Evolutionary conservation across 495 filamentous ascomycete species (phyloP).

Genomic region (Oleoguttula mirabilis): DNA sequence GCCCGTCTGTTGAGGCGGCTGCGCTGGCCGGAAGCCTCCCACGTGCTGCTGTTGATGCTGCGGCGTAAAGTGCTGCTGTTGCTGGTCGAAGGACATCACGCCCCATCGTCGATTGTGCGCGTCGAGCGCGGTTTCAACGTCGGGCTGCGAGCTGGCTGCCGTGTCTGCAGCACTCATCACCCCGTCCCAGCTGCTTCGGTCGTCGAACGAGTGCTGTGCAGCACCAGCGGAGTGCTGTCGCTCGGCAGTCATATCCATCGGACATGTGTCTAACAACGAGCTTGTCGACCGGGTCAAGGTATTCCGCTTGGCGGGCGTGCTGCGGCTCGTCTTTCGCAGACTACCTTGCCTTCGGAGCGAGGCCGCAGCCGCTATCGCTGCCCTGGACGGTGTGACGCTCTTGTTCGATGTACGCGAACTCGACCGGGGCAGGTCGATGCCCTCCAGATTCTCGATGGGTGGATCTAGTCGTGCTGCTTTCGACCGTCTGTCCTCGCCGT

Average conservation of each 20-base stretch:
- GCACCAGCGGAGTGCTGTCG: neutral
- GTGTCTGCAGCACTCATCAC: neutral
- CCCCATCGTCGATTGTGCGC: constrained; percentile 33
- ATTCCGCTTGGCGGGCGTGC: neutral
- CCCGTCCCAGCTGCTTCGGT: neutral
- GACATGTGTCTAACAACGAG: constrained; percentile 13
- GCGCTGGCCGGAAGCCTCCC: neutral
- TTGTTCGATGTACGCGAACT: constrained; percentile 21
- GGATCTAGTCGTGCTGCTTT: constrained; percentile 27
- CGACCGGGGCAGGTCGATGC: constrained; percentile 21
- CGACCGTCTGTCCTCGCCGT: constrained; percentile 16
- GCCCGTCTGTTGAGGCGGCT: constrained; percentile 4
- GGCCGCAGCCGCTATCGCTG: constrained; percentile 16
- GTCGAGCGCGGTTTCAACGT: constrained; percentile 17
- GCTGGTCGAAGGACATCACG: constrained; percentile 27
- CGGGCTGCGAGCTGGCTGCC: neutral
- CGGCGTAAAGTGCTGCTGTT: constrained; percentile 12
- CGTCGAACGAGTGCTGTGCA: neutral
- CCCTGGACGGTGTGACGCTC: constrained; percentile 15
- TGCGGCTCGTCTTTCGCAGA: constrained; percentile 4
- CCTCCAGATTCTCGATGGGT: constrained; percentile 23
- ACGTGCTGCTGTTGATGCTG: constrained; percentile 13
- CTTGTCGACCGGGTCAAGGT: constrained; percentile 1
- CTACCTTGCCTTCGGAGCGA: constrained; percentile 15
- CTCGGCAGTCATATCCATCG: constrained; percentile 10